These are phyloP conservation scores for Penicillium sp. DNA, from an alignment of 2,329 filamentous ascomycete genomes.

Conservation along the genomic window DNA sequence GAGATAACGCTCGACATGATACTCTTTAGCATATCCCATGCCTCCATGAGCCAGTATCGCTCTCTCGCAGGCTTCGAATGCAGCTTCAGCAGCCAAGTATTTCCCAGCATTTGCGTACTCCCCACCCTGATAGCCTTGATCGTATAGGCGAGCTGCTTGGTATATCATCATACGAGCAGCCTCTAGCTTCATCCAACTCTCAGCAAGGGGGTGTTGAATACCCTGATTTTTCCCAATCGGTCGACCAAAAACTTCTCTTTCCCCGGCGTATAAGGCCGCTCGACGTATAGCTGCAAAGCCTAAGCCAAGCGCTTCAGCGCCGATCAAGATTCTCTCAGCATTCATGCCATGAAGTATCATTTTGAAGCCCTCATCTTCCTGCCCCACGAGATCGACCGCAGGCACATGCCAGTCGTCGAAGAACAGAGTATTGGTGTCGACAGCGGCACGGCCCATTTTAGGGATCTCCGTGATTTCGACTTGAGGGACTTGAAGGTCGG, in stretches of 20 bases:
- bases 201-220: conserved; percentile 60
- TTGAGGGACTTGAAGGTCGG: conserved; percentile 41
- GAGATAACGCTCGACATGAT: conserved; percentile 62
- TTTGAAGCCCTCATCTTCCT: conserved; percentile 51
- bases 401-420: conserved; percentile 52
- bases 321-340: conserved; percentile 43
- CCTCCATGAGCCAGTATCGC: conserved; percentile 60
- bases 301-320: conserved; percentile 48
- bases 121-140: conserved; percentile 55
- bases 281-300: conserved; percentile 50
- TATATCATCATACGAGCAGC: conserved; percentile 62
- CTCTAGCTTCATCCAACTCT: conserved; percentile 62
- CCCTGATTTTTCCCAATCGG: conserved; percentile 62
- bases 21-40: conserved; percentile 65
- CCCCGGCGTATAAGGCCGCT: conserved; percentile 53
- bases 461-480: conserved; percentile 50
- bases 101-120: conserved; percentile 63
- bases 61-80: conserved; percentile 60
- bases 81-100: conserved; percentile 63
- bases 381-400: conserved; percentile 43
- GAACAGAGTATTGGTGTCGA: conserved; percentile 51
- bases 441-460: conserved; percentile 51
- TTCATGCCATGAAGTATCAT: conserved; percentile 49
- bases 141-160: conserved; percentile 60
- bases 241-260: conserved; percentile 56